These are phyloP conservation scores for Coprinopsis marcescibilis DNA, from an alignment of 768 basidiomycete species.

Conservation along the genomic window DNA sequence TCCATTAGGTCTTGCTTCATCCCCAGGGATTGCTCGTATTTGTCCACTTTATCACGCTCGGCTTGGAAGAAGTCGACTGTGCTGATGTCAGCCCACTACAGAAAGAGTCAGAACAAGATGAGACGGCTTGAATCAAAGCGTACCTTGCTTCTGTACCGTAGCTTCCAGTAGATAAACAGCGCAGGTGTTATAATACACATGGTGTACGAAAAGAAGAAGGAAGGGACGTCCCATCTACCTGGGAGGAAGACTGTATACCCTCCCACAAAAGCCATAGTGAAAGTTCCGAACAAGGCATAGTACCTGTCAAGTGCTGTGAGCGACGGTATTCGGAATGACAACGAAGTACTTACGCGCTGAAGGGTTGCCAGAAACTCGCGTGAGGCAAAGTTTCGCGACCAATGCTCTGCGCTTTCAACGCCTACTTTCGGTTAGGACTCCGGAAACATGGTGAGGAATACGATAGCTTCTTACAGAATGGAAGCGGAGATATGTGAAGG, in stretches of 20 bases:
- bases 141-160: slow-evolving; percentile 36
- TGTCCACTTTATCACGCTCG: slow-evolving; percentile 38
- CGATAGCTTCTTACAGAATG: slow-evolving; percentile 34
- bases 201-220: slow-evolving; percentile 45
- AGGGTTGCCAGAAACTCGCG: slow-evolving; percentile 45
- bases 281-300: slow-evolving; percentile 38
- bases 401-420: slow-evolving; percentile 39
- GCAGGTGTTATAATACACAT: slow-evolving; percentile 39
- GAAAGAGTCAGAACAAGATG: background rate
- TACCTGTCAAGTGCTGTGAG: slow-evolving; percentile 25
- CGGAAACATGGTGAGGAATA: background rate
- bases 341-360: slow-evolving; percentile 32
- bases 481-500: slow-evolving; percentile 44
- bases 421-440: slow-evolving; percentile 22
- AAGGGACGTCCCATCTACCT: slow-evolving; percentile 40
- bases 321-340: background rate
- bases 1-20: background rate
- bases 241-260: slow-evolving; percentile 50
- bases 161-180: slow-evolving; percentile 41
- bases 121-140: slow-evolving; percentile 4
- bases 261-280: slow-evolving; percentile 42
- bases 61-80: slow-evolving; percentile 39
- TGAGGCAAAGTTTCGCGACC: slow-evolving; percentile 39
- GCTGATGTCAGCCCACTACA: slow-evolving; percentile 34
- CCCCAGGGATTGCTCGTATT: slow-evolving; percentile 32